Percentiles rank a stretch among this genome's conserved stretches.
Evolutionary conservation across 208 protist species (phyloP).

Genomic region (Leishmania lainsoni): DNA sequence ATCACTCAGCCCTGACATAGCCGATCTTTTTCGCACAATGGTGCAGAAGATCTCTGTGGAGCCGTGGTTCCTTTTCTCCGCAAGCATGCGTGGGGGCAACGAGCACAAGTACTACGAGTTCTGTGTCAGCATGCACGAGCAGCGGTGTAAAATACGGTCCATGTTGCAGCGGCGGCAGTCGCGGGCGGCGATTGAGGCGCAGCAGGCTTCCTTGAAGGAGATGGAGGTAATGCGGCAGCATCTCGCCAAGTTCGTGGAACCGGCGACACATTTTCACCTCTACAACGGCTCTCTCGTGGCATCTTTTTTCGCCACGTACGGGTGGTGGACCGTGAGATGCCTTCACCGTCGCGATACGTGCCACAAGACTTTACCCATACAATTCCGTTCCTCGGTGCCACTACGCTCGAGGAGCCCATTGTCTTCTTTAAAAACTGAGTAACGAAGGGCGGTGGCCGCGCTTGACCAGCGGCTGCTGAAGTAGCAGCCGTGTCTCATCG

Average conservation of each 20-base stretch:
- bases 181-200: slow-evolving; percentile 49
- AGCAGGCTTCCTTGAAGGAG: slow-evolving; percentile 58
- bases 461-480: not conserved
- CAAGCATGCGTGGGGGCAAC: slow-evolving; percentile 59
- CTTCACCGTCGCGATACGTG: slow-evolving; percentile 79
- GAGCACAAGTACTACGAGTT: slow-evolving; percentile 85
- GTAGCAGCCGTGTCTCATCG: not conserved
- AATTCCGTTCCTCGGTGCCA: slow-evolving; percentile 72
- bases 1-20: slow-evolving; percentile 40
- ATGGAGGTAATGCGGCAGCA: slow-evolving; percentile 81
- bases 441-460: not conserved
- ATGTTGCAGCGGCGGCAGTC: slow-evolving; percentile 58
- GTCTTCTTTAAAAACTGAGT: slow-evolving; percentile 82
- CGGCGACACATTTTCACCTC: slow-evolving; percentile 48
- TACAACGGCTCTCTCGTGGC: slow-evolving; percentile 87
- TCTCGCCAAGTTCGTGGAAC: slow-evolving; percentile 46
- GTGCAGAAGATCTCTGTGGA: slow-evolving; percentile 55
- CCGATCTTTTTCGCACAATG: slow-evolving; percentile 55
- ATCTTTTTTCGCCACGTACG: slow-evolving; percentile 79
- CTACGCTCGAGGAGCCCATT: slow-evolving; percentile 68
- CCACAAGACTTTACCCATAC: slow-evolving; percentile 87
- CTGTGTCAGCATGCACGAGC: slow-evolving; percentile 64
- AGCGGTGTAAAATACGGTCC: slow-evolving; percentile 57
- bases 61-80: slow-evolving; percentile 88
- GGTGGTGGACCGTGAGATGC: slow-evolving; percentile 68